Evolutionary conservation across 345 rosid genomes (phyloP), one percentile per base, ranked within the genome.

Genomic region (Odontarrhena argentea): DNA sequence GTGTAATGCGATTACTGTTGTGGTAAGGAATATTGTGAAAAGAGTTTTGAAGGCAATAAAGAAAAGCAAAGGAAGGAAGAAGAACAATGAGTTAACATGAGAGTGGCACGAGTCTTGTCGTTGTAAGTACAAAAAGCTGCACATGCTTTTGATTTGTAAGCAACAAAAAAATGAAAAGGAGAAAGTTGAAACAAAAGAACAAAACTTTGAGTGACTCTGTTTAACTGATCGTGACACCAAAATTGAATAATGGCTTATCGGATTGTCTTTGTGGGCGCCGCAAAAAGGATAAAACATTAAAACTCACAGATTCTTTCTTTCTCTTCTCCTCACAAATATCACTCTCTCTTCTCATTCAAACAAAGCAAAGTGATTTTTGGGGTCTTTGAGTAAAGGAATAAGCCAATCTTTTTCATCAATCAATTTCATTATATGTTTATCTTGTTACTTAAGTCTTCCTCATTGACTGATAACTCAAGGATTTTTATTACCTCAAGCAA

Each of bases 51-150:
- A 55, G 24, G 35, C 46, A 54, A 12, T 1, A 24, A 43, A 40
- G 6, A 7, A 3, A 25, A 36, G 22, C 18, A 10, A 18, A 24
- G 41, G 54, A 65, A 53, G 52, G 71, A 60, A 41, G 61, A 43
- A 65, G 67, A 73, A 73, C 72, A 59, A 53, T 66, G 71, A 58
- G 61, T 52, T 51, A 36, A 53, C 69, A 41, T 51, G 60, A 65
- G 70, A 54, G 70, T 54, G 43, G 77, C 67, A 73, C 67, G 72
- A 73, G 77, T 73, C 77, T 66, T 73, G 72, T 73, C 77, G 77
- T 45, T 66, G 67, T 60, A 73, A 66, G 77, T 73, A 66, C 72
- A 73, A 73, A 18, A 73, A 72, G 71, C 76, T 72, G 72, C 77
- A 73, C 68, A 73, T 73, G 77, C 77, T 73, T 73, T 73, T 66